phyloP scores from a whole-genome alignment of 2,329 filamentous ascomycete genomes.

The Fusarium proliferatum region DNA sequence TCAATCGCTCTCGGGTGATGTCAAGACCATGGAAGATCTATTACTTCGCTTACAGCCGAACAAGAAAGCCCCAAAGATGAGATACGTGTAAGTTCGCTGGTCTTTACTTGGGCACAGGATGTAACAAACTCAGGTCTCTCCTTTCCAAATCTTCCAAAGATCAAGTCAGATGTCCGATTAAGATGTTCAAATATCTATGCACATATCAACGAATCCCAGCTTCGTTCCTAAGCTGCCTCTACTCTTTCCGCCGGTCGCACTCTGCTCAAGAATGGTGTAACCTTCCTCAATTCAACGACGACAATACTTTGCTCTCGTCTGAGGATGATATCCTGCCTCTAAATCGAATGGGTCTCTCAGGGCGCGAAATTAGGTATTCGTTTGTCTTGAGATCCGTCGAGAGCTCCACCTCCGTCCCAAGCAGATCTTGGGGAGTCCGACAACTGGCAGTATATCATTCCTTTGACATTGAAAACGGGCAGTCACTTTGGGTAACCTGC shows the following conservation, averaged over 20 bases:
- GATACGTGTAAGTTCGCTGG: constrained; percentile 13
- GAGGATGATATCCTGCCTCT: background rate
- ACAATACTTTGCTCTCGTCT: constrained; percentile 13
- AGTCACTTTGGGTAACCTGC: constrained; percentile 13
- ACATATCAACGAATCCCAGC: constrained; percentile 21
- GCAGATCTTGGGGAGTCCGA: background rate
- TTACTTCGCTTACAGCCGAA: background rate
- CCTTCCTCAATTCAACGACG: constrained; percentile 23
- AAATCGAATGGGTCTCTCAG: constrained; percentile 7
- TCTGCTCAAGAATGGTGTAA: constrained; percentile 15
- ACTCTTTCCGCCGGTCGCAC: background rate
- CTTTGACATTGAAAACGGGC: constrained; percentile 16
- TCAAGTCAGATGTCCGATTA: background rate
- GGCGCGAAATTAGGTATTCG: constrained; percentile 25
- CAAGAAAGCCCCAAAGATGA: background rate
- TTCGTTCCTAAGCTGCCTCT: constrained; percentile 10
- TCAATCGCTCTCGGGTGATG: background rate
- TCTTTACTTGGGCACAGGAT: background rate
- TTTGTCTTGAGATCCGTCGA: constrained; percentile 33
- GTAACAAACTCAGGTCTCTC: constrained; percentile 10
- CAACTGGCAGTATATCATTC: constrained; percentile 35
- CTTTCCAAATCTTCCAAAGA: constrained; percentile 15
- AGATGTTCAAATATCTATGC: constrained; percentile 31
- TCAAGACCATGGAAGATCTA: background rate
- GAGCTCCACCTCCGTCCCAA: background rate